phyloP scores from a whole-genome alignment of 2,329 filamentous ascomycete genomes.

The Aspergillus sp. region DNA sequence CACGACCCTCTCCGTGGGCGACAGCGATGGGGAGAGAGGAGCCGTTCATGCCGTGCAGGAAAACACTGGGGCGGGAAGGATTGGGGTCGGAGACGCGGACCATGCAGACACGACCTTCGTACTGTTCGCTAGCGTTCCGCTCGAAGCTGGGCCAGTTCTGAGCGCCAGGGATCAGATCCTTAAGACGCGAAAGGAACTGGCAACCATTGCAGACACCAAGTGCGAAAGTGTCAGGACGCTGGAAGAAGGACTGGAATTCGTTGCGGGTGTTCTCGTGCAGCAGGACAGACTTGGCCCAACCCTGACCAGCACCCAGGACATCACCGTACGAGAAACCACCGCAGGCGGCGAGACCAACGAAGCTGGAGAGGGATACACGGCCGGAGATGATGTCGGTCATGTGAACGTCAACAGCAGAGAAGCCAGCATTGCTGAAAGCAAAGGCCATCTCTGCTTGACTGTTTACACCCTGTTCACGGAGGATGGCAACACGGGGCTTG shows the following conservation, averaged over 20 bases:
- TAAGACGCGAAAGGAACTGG: slow-evolving; percentile 85
- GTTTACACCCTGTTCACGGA: slow-evolving; percentile 94
- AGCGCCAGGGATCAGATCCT: slow-evolving; percentile 83
- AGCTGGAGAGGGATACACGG: slow-evolving; percentile 76
- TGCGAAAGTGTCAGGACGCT: slow-evolving; percentile 83
- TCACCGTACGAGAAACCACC: slow-evolving; percentile 96
- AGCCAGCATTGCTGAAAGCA: slow-evolving; percentile 87
- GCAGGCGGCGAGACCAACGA: slow-evolving; percentile 88
- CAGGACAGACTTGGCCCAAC: slow-evolving; percentile 92
- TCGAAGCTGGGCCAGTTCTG: slow-evolving; percentile 82
- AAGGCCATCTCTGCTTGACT: slow-evolving; percentile 98
- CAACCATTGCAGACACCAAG: slow-evolving; percentile 97
- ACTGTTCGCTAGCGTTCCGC: slow-evolving; percentile 81
- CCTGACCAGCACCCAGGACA: slow-evolving; percentile 89
- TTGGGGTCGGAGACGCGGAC: slow-evolving; percentile 70
- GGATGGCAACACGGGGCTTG: slow-evolving; percentile 80
- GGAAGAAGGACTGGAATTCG: slow-evolving; percentile 84
- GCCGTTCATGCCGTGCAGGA: slow-evolving; percentile 84
- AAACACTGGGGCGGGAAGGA: slow-evolving; percentile 66
- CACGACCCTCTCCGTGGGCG: slow-evolving; percentile 88
- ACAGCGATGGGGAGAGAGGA: slow-evolving; percentile 81
- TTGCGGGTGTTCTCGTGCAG: slow-evolving; percentile 73
- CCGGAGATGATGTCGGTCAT: slow-evolving; percentile 88
- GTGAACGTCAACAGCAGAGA: slow-evolving; percentile 89
- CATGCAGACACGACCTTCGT: slow-evolving; percentile 86